phyloP scores from a whole-genome alignment of 2,329 filamentous ascomycete genomes.

The Pseudogymnoascus sp. region DNA sequence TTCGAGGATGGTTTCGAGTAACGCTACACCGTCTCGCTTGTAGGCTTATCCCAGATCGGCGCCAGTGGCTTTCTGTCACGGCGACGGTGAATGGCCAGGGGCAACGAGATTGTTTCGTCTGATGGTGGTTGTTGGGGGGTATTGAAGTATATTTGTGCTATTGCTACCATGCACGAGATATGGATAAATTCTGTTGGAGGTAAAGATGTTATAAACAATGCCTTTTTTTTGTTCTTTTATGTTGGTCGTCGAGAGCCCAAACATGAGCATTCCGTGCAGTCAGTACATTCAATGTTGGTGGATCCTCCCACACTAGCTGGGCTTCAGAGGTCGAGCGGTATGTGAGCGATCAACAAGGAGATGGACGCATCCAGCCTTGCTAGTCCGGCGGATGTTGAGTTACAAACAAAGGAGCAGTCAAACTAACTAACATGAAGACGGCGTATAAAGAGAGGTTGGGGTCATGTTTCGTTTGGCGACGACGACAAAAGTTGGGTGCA shows the following conservation, averaged over 20 bases:
- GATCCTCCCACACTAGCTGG: background rate
- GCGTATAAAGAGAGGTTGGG: background rate
- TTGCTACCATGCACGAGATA: background rate
- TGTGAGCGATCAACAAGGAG: conserved; percentile 5
- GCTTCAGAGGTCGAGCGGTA: background rate
- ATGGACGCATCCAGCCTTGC: conserved; percentile 7
- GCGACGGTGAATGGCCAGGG: conserved; percentile 1
- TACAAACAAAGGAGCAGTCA: background rate
- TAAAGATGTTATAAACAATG: background rate
- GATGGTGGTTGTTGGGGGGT: background rate
- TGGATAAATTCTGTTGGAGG: background rate
- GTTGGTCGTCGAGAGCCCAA: background rate
- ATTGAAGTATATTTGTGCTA: background rate
- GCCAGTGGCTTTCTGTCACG: conserved; percentile 3
- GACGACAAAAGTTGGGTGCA: background rate
- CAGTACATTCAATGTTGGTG: background rate
- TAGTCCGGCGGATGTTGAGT: background rate
- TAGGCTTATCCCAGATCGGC: conserved; percentile 5
- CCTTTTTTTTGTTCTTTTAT: background rate
- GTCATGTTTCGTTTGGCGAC: background rate
- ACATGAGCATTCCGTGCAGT: background rate
- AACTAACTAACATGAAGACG: background rate
- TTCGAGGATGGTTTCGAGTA: conserved; percentile 8
- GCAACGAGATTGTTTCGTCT: background rate
- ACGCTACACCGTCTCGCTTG: conserved; percentile 8